phyloP scores from a whole-genome alignment of 345 rosid genomes.

The Luvunga scandens region DNA sequence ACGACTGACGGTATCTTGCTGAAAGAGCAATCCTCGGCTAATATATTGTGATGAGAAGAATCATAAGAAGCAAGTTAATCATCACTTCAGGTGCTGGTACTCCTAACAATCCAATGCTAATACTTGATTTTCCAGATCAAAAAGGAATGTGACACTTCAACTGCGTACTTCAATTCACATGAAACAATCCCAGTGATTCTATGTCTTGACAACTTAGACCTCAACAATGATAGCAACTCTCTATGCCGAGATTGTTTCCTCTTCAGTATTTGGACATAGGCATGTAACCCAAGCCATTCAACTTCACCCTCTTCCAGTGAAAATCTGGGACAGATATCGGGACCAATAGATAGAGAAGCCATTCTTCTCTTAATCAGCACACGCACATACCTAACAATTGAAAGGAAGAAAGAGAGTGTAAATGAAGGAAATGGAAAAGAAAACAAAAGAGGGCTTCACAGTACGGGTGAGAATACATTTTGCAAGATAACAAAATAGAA shows the following conservation, averaged over 20 bases:
- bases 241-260: slow-evolving; percentile 59
- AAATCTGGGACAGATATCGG: slow-evolving; percentile 35
- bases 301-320: slow-evolving; percentile 52
- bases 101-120: slow-evolving; percentile 40
- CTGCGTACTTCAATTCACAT: slow-evolving; percentile 45
- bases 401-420: neutral
- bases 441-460: neutral
- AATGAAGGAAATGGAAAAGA: neutral
- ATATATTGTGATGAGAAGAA: too few relatives aligned
- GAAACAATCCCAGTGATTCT: slow-evolving; percentile 26
- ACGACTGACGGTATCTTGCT: neutral
- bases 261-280: slow-evolving; percentile 54
- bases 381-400: slow-evolving; percentile 49
- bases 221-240: slow-evolving; percentile 40
- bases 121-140: slow-evolving; percentile 62
- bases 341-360: slow-evolving; percentile 25
- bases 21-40: neutral
- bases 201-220: slow-evolving; percentile 37
- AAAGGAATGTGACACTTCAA: slow-evolving; percentile 60
- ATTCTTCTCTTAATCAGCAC: slow-evolving; percentile 52
- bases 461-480: neutral
- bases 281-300: slow-evolving; percentile 74
- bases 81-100: neutral
- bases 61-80: too few relatives aligned
- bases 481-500: neutral